Base-by-base conservation (phyloP, 2,329 filamentous ascomycete species). In the Penicillium olsonii region DNA sequence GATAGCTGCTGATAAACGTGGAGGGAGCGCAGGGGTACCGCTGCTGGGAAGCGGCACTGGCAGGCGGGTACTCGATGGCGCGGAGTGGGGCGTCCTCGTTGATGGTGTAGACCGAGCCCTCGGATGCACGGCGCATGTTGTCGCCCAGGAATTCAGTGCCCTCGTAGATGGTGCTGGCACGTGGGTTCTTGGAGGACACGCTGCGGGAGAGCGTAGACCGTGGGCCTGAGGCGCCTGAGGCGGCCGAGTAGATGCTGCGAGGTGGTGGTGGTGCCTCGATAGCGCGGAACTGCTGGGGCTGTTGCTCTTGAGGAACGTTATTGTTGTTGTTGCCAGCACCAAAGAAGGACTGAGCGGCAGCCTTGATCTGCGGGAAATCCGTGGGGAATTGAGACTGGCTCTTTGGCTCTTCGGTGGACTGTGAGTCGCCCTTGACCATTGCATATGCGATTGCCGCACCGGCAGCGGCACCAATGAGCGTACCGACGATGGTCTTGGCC, bases 401-500 rank as follows among this genome's bases (percentile, higher is more conserved):
- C 27, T 50, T 50, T 24, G 45, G 45, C 5, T 65, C 59, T 8
- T 56, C 49, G 10, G 61, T 59, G 12, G 62, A 50, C 17, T 67
- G 56, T 1, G 64, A 61, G 33, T 87, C 84, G 51, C 79, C 78
- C 57, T 81, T 84, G 55, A 84, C 78, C 75, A 90, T 85, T 18
- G 84, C 84, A 70, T 94, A 95, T 9, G 88, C 87, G 34, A 88
- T 76, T 9, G 87, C 87, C 29, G 86, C 88, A 33, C 87, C 88
- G 15, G 88, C 88, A 14, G 88, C 89, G 26, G 87, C 88, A 37
- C 89, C 90, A 41, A 95, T 78, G 10, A 95, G 76, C 7, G 88
- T 87, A 7, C 90, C 88, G 38, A 94, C 78, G 35, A 92, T 78
- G 17, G 83, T 82, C 57, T 85, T 85, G 34, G 83, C 78, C 7